Evolutionary conservation across 371 early-diverging fungal genomes (phyloP), one percentile per base, ranked within the genome.

Genomic region (Rhizomucor pusillus): DNA sequence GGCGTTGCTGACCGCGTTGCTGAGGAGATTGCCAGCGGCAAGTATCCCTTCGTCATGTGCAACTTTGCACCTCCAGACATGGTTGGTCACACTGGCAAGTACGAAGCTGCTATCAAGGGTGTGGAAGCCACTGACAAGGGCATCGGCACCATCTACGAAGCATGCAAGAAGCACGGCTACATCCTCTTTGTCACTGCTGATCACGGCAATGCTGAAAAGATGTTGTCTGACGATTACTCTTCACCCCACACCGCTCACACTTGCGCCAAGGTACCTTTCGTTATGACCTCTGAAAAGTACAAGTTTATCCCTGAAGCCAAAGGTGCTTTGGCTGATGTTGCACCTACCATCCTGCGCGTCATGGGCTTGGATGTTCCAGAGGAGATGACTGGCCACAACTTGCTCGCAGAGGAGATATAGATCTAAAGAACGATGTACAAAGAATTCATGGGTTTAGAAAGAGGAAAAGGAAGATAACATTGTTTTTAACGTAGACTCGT

Each of bases 201-300:
- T 80, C 99, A 99, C 77, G 99, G 99, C 47, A 99, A 99, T 68
- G 99, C 98, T 45, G 99, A 99, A 73, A 92, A 97, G 83, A 99
- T 99, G 99, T 51, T 91, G 45, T 84, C 88, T 23, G 93, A 90
- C 43, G 90, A 92, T 50, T 90, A 85, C 50, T 81, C 82, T 34
- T 77, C 82, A 39, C 93, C 95, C 19, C 94, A 98, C 75, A 99
- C 98, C 34, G 98, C 98, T 45, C 99, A 99, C 75, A 98, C 99
- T 20, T 88, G 89, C 64, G 77, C 87, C 33, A 85, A 81, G 29
- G 99, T 99, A 48, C 99, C 99, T 24, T 91, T 99, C 59, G 84
- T 96, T 54, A 93, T 99, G 90, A 84, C 84, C 54, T 62, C 71
- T 14, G 62, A 77, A 33, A 66, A 78, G 29, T 66, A 73, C 65